Evolutionary conservation across 78 protist species (phyloP).

Genomic region (Creolimax fragrantissima): DNA sequence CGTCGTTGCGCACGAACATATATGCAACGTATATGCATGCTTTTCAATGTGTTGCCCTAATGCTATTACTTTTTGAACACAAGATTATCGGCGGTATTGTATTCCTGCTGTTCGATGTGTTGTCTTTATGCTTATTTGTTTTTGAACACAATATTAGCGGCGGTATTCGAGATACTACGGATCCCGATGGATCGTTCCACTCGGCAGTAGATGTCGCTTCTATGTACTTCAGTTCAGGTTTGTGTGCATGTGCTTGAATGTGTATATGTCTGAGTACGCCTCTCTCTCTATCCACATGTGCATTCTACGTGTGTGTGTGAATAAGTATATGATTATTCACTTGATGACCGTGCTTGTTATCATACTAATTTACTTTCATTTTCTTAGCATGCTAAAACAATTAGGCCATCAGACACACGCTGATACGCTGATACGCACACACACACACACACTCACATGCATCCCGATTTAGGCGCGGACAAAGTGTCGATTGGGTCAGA

Average conservation of each 20-base stretch:
- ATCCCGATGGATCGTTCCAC: constrained; percentile 40
- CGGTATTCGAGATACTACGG: constrained; percentile 43
- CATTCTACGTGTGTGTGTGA: background rate
- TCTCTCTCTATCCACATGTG: background rate
- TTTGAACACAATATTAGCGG: constrained; percentile 27
- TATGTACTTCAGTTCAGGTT: constrained; percentile 59
- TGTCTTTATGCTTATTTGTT: background rate
- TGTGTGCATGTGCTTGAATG: background rate
- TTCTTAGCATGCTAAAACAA: too few species aligned
- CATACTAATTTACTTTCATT: too few species aligned
- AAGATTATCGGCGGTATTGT: too few species aligned
- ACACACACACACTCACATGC: too few species aligned
- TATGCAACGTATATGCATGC: background rate
- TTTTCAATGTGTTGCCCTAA: too few species aligned
- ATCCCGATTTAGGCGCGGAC: constrained; percentile 37
- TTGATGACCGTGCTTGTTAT: too few species aligned
- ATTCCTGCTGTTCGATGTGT: too few species aligned
- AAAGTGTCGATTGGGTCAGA: constrained; percentile 56
- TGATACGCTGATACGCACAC: too few species aligned
- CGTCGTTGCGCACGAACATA: background rate
- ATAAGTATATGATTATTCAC: background rate
- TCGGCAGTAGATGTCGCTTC: constrained; percentile 60
- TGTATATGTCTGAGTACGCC: background rate
- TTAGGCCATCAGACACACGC: too few species aligned
- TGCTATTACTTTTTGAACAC: too few species aligned